A percentile compares a stretch with the other conserved stretches of the same genome.
Conservation (phyloP, 148 eudicot species). For the Rhododendron henanense region DNA sequence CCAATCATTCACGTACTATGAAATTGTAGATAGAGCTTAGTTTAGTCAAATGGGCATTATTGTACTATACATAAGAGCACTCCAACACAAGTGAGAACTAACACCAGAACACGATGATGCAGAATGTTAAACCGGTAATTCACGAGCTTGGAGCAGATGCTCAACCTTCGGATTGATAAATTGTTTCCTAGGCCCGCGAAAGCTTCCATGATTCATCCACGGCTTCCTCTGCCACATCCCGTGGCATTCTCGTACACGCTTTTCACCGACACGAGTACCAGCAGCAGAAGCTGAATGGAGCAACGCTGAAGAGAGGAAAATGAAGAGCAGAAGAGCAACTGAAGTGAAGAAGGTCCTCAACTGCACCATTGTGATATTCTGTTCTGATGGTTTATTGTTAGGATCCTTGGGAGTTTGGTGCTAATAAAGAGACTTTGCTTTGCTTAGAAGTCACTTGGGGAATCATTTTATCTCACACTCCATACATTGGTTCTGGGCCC, state of each 20-base stretch:
- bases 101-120: neutral
- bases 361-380: constrained; percentile 11
- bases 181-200: constrained; percentile 21
- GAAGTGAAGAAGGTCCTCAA: constrained; percentile 7
- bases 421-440: neutral
- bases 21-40: neutral
- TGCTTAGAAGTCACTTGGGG: neutral
- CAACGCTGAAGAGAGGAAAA: neutral
- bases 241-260: neutral
- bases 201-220: constrained; percentile 34
- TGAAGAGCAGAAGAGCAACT: constrained; percentile 6
- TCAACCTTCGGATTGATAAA: constrained; percentile 20
- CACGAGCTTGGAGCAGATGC: constrained; percentile 16
- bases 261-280: neutral
- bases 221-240: constrained; percentile 22
- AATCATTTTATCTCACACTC: neutral
- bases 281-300: neutral
- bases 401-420: neutral
- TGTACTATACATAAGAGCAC: neutral
- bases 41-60: neutral
- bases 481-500: neutral
- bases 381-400: neutral
- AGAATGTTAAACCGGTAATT: constrained; percentile 12
- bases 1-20: neutral
- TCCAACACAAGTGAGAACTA: neutral